Conservation (phyloP, 2,329 filamentous ascomycete species). For the Talaromyces sp. region DNA sequence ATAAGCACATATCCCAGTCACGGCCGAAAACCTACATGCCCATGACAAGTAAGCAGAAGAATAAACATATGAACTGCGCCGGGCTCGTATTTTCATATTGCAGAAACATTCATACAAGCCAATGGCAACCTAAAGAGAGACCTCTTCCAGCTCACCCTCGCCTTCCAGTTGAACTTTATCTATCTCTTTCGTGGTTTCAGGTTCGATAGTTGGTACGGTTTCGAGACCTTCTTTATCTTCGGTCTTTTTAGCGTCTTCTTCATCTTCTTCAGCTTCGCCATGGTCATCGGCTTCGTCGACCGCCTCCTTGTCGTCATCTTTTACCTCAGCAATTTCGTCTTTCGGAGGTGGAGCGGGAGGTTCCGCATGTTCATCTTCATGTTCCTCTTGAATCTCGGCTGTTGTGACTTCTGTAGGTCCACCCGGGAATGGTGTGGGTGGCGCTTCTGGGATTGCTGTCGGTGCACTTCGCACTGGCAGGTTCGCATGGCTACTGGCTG, state of each 20-base stretch:
- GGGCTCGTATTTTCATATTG: neutral
- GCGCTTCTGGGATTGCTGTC: constrained; percentile 21
- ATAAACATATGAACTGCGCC: neutral
- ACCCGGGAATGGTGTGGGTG: constrained; percentile 28
- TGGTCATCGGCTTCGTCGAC: constrained; percentile 18
- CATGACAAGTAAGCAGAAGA: constrained; percentile 3
- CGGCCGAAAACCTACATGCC: neutral
- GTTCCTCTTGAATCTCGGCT: constrained; percentile 15
- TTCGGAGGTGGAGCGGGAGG: constrained; percentile 26
- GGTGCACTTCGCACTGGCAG: constrained; percentile 24
- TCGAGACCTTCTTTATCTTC: constrained; percentile 18
- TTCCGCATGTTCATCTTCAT: constrained; percentile 19
- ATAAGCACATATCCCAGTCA: constrained; percentile 9
- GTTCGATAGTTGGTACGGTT: constrained; percentile 13
- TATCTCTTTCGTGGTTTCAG: constrained; percentile 3
- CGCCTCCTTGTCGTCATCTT: constrained; percentile 20
- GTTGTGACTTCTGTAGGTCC: constrained; percentile 20
- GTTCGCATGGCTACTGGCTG: constrained; percentile 25
- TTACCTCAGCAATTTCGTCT: constrained; percentile 14
- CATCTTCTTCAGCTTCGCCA: constrained; percentile 23
- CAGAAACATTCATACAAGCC: neutral
- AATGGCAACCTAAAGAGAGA: constrained; percentile 22
- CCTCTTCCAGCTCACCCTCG: constrained; percentile 26
- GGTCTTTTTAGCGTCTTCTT: constrained; percentile 15
- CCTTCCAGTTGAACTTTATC: constrained; percentile 17